Percentiles rank a stretch among this genome's conserved stretches.
These are phyloP conservation scores for Thalassia testudinum DNA, from an alignment of 116 monocot genomes.

Conservation along the genomic window DNA sequence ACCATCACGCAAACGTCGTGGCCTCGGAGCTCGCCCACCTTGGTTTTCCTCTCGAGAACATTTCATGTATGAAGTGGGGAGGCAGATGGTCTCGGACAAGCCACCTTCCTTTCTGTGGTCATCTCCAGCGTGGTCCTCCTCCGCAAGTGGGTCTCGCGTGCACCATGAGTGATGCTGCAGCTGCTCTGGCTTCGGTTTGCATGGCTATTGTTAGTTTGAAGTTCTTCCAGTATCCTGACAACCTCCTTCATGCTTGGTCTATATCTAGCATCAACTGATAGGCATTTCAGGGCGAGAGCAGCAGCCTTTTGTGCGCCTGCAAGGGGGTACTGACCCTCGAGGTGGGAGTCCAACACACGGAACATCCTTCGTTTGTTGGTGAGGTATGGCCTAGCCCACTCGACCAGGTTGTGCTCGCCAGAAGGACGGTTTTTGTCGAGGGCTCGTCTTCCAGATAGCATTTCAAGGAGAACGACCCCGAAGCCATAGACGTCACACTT, in stretches of 20 bases:
- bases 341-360: constrained; percentile 32
- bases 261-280: constrained; percentile 25
- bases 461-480: constrained; percentile 72
- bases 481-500: constrained; percentile 84
- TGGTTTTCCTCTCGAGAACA: too few species aligned
- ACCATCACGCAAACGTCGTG: too few species aligned
- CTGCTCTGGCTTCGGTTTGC: background rate
- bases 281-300: constrained; percentile 31
- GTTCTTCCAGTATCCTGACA: constrained; percentile 30
- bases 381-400: constrained; percentile 66
- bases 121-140: background rate
- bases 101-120: constrained; percentile 16
- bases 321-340: constrained; percentile 50
- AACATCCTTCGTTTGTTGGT: constrained; percentile 40
- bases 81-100: constrained; percentile 12
- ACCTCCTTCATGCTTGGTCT: constrained; percentile 52
- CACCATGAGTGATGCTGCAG: background rate
- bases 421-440: constrained; percentile 76
- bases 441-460: constrained; percentile 47
- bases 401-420: constrained; percentile 62
- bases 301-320: constrained; percentile 47
- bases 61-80: constrained; percentile 7
- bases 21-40: too few species aligned
- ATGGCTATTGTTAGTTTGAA: constrained; percentile 18
- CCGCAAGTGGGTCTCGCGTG: background rate